phyloP scores from a whole-genome alignment of 768 basidiomycete species.

The Guyanaporus albipodus region DNA sequence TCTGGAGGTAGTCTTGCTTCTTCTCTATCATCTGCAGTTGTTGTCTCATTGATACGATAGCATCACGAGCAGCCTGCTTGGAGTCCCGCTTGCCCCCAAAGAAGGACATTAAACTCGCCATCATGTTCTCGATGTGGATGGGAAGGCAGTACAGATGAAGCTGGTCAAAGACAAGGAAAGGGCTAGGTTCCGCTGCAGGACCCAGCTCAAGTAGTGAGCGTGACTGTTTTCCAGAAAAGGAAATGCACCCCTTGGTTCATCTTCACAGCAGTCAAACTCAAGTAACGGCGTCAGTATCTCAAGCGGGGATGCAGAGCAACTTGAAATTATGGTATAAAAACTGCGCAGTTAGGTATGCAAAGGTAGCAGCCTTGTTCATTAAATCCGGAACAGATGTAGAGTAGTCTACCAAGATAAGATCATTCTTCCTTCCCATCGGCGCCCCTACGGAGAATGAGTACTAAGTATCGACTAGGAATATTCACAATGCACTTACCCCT shows the following conservation, averaged over 20 bases:
- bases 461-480: not conserved
- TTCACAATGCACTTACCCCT: constrained; percentile 36
- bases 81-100: constrained; percentile 82
- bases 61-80: constrained; percentile 82
- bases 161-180: not conserved
- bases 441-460: constrained; percentile 17
- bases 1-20: constrained; percentile 96
- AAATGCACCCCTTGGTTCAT: constrained; percentile 13
- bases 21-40: constrained; percentile 98
- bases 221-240: constrained; percentile 25
- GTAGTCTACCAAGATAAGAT: constrained; percentile 25
- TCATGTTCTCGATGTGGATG: constrained; percentile 40
- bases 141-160: constrained; percentile 1
- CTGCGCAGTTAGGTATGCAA: constrained; percentile 26
- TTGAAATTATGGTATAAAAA: constrained; percentile 29
- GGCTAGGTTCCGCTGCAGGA: constrained; percentile 12
- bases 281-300: too few relatives aligned
- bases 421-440: constrained; percentile 25
- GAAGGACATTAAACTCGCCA: constrained; percentile 81
- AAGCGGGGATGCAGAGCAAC: not conserved
- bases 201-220: not conserved
- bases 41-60: constrained; percentile 89
- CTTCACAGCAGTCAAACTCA: too few relatives aligned
- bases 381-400: constrained; percentile 18
- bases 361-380: constrained; percentile 19